Base-by-base conservation (phyloP, 441 rosid genomes). In the Bocquillonia castaneifolia region DNA sequence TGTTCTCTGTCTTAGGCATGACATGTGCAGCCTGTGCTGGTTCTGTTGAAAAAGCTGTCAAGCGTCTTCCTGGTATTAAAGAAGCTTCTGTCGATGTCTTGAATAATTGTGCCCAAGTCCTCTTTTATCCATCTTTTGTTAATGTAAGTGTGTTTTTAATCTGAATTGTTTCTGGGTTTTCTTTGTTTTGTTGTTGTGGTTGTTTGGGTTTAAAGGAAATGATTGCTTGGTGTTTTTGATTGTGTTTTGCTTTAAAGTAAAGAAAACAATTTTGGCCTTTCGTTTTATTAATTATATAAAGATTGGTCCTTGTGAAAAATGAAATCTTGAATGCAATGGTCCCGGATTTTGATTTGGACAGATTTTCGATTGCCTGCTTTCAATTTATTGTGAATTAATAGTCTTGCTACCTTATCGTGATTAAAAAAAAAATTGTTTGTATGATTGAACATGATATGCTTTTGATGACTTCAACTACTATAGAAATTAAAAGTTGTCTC, bases 11-110 rank as follows among this genome's bases (percentile, higher is more conserved):
- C 6, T 14, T 66, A 6, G 92, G 95, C 50, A 86, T 92, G 98
- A 83, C 87, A 1, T 86, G 92, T 70, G 80, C 96, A 2, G 91
- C 96, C 28, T 90, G 96, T 44, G 91, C 95, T 14, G 98, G 89
- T 26, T 92, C 93, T 31, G 86, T 87, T 34, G 95, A 88, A 77
- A 92, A 90, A 70, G 92, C 91, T 5, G 74, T 90, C 68, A 90
- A 92, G 68, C 78, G 88, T 64, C 91, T 92, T 25, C 82, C 88
- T 0, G 96, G 96, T 6, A 84, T 87, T 4, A 77, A 73, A 20
- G 88, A 90, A 44, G 95, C 95, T 5, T 77, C 77, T 8, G 85
- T 90, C 15, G 98, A 92, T 70, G 89, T 88, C 29, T 34, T 92
- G 68, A 90, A 85, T 57, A 78, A 83, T 69, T 77, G 79, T 25